Percentiles rank a stretch among this genome's conserved stretches.
Conservation (phyloP, 1,284 basidiomycete genomes). For the Wolfiporia cocos region DNA sequence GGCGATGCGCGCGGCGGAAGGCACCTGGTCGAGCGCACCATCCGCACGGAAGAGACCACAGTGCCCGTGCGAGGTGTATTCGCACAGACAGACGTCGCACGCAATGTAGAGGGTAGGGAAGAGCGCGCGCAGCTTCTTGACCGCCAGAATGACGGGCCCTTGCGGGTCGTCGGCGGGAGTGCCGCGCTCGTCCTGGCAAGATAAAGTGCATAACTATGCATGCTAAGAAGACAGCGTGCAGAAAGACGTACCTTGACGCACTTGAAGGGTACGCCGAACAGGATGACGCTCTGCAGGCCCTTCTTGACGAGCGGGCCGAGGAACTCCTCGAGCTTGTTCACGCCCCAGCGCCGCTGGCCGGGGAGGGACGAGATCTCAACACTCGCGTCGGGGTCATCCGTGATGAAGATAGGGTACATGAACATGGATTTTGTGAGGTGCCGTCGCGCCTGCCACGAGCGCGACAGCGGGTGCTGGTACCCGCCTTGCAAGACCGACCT, state of each 20-base stretch:
- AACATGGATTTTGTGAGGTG: slow-evolving; percentile 86
- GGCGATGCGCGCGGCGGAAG: slow-evolving; percentile 82
- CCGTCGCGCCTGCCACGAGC: slow-evolving; percentile 77
- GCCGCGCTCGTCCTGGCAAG: slow-evolving; percentile 70
- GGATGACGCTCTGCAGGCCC: slow-evolving; percentile 87
- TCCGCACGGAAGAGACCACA: slow-evolving; percentile 81
- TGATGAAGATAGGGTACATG: slow-evolving; percentile 97
- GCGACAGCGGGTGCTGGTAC: slow-evolving; percentile 84
- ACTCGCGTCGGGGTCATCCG: slow-evolving; percentile 83
- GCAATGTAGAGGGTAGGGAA: slow-evolving; percentile 89
- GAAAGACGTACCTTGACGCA: slow-evolving; percentile 67
- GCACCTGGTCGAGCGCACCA: slow-evolving; percentile 69
- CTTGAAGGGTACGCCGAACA: slow-evolving; percentile 92
- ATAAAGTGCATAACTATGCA: background rate
- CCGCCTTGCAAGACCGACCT: slow-evolving; percentile 88
- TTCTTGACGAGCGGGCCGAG: slow-evolving; percentile 85
- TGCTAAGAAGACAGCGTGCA: no score
- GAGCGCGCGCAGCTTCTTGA: slow-evolving; percentile 68
- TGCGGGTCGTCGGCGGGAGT: slow-evolving; percentile 85
- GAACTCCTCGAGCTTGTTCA: slow-evolving; percentile 89
- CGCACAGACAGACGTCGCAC: slow-evolving; percentile 97
- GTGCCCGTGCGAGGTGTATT: slow-evolving; percentile 98
- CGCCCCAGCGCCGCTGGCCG: slow-evolving; percentile 89
- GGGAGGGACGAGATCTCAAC: slow-evolving; percentile 76
- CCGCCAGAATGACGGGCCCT: slow-evolving; percentile 92